Percentiles rank a stretch among this genome's conserved stretches.
Conservation (phyloP, 345 rosid species). For the Melastoma malabathricum region DNA sequence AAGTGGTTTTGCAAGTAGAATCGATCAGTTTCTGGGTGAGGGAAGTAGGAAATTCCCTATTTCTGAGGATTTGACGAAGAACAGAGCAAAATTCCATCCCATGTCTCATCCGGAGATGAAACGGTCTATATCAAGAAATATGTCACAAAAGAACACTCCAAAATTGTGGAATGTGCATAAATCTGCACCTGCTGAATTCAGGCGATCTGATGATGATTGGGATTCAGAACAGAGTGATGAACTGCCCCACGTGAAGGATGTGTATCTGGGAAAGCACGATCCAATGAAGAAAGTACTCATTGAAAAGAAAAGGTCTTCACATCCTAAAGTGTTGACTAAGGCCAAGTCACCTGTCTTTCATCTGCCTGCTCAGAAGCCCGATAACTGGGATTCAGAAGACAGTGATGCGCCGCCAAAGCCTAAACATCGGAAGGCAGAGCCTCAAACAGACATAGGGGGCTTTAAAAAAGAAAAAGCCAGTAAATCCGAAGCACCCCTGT, state of each 20-base stretch:
- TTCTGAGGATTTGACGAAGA: constrained; percentile 25
- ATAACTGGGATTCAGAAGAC: constrained; percentile 33
- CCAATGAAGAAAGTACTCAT: too few species aligned
- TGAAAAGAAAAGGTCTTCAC: background rate
- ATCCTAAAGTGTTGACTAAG: background rate
- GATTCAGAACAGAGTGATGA: constrained; percentile 40
- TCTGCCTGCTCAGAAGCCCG: constrained; percentile 11
- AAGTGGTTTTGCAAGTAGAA: constrained; percentile 29
- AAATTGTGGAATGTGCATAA: constrained; percentile 19
- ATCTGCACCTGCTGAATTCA: constrained; percentile 22
- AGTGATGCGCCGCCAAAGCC: constrained; percentile 29
- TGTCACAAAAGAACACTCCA: constrained; percentile 24
- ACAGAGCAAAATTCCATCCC: constrained; percentile 20
- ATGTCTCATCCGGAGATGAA: constrained; percentile 24
- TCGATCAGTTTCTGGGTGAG: constrained; percentile 25
- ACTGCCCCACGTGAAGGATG: background rate
- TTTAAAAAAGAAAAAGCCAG: constrained; percentile 10
- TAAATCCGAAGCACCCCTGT: constrained; percentile 5
- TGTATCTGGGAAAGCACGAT: too few species aligned
- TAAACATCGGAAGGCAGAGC: constrained; percentile 23
- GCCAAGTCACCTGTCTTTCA: too few species aligned
- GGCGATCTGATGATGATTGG: constrained; percentile 4
- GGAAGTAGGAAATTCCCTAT: constrained; percentile 21
- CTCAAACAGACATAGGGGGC: constrained; percentile 1
- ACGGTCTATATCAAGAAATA: constrained; percentile 24